These are phyloP conservation scores for Leucosporidium yakuticum DNA, from an alignment of 768 basidiomycete genomes.

Conservation along the genomic window DNA sequence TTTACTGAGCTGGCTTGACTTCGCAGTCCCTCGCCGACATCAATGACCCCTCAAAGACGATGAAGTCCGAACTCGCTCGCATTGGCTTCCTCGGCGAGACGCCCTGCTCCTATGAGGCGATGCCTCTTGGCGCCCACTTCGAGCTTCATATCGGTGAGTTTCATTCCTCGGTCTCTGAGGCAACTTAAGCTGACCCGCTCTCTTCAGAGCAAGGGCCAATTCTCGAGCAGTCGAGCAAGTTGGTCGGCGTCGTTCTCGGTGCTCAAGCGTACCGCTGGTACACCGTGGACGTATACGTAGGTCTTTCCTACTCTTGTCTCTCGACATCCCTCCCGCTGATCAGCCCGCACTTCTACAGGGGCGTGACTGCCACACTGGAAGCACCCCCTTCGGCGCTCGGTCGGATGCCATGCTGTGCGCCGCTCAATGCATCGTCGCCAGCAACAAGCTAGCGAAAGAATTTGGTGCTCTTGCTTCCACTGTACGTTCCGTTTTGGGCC, in stretches of 20 bases:
- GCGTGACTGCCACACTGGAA: conserved; percentile 20
- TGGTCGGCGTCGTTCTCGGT: not conserved
- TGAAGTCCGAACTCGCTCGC: conserved; percentile 16
- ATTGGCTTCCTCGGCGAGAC: conserved; percentile 19
- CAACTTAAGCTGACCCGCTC: not conserved
- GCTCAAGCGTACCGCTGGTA: not conserved
- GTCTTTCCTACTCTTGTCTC: not conserved
- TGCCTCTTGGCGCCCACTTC: conserved; percentile 21
- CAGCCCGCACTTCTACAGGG: not conserved
- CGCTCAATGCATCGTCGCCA: not conserved
- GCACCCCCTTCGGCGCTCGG: conserved; percentile 16
- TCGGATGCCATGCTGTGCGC: not conserved
- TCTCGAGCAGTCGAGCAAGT: not conserved
- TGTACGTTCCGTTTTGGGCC: not conserved
- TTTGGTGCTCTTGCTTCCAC: not conserved
- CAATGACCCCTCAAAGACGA: not conserved
- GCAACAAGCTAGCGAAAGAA: not conserved
- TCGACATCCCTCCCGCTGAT: not conserved
- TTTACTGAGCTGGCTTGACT: too few relatives aligned
- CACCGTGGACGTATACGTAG: not conserved
- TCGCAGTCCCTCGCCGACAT: not conserved
- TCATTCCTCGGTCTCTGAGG: not conserved
- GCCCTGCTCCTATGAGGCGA: not conserved
- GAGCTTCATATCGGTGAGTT: conserved; percentile 25
- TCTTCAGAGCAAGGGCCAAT: not conserved